Conservation (phyloP, 1,139 yeast genomes). For the Diutina ranongensis region DNA sequence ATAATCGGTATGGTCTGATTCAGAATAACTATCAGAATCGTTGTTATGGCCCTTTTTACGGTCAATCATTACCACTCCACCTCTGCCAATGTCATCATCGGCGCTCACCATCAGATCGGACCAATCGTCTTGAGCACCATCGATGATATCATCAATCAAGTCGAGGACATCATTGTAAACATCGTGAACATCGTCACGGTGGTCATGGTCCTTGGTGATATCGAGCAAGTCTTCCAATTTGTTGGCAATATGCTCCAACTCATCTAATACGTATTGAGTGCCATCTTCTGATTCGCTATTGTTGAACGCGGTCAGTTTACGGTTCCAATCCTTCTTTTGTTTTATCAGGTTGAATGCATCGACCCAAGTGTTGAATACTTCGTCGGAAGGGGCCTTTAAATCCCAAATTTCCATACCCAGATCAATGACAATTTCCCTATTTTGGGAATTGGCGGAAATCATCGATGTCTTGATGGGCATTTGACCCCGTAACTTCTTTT, state of each 20-base stretch:
- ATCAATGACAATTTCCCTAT: conserved; percentile 67
- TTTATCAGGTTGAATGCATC: conserved; percentile 54
- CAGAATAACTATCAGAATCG: not conserved
- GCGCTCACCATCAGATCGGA: not conserved
- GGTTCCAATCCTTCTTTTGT: conserved; percentile 7
- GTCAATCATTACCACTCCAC: conserved; percentile 1
- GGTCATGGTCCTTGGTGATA: not conserved
- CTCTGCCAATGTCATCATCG: not conserved
- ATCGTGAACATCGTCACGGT: not conserved
- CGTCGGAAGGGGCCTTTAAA: conserved; percentile 51
- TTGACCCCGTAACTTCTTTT: conserved; percentile 74
- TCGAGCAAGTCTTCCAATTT: not conserved
- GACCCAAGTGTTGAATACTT: conserved; percentile 75
- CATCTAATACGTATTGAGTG: conserved; percentile 2
- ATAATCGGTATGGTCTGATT: not conserved
- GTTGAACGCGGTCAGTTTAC: not conserved
- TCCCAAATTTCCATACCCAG: conserved; percentile 97
- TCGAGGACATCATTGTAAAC: not conserved
- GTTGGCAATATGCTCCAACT: not conserved
- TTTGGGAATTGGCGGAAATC: conserved; percentile 63
- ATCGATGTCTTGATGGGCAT: conserved; percentile 80
- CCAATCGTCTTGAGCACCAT: not conserved
- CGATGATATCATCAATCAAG: conserved; percentile 3
- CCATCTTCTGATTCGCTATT: conserved; percentile 3
- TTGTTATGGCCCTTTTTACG: too few species aligned